Base-by-base conservation (phyloP, 108 stramenopile species). In the Cylindrotheca fusiformis region DNA sequence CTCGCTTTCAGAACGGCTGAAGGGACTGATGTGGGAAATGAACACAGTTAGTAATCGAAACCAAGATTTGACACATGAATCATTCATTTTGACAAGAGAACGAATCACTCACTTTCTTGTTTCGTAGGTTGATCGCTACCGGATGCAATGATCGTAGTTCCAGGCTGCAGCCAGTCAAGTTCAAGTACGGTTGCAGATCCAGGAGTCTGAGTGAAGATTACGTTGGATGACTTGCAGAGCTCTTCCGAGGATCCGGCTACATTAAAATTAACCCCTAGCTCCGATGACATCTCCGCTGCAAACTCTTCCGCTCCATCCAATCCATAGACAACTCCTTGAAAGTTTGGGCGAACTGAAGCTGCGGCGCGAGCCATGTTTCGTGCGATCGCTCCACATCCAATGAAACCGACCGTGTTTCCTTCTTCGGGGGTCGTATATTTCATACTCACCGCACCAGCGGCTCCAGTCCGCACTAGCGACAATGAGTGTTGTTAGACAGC, bases 81-180 rank as follows among this genome's bases (percentile, higher is more conserved):
- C n/a, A n/a, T n/a, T n/a, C n/a, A n/a, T n/a, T n/a, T n/a, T n/a
- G n/a, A n/a, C n/a, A 56, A 95, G n/a, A n/a, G n/a, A n/a, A n/a
- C n/a, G n/a, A n/a, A n/a, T n/a, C n/a, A n/a, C n/a, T n/a, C n/a
- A n/a, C n/a, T 94, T 75, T 97, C 96, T 63, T 90, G 82, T 74
- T 97, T 97, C 26, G 96, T 95, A 29, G 94, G 92, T 76, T 97
- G 96, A 68, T 97, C 96, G 31, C 80, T 85, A 4, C 96, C 96
- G 22, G 87, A 89, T 0, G 94, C 94, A 74, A 97, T 95, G 55
- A 97, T 94, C 25, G 96, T 97, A 0, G 87, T 87, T 36, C 94
- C 96, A 14, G 90, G 82, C 55, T 82, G 82, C 2, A 96, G 72
- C 85, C 81, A 79, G 52, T 79, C 86, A 47, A 86, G 70, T 57